Conservation (phyloP, 306 rosid species). For the Prunus kanzakura region DNA sequence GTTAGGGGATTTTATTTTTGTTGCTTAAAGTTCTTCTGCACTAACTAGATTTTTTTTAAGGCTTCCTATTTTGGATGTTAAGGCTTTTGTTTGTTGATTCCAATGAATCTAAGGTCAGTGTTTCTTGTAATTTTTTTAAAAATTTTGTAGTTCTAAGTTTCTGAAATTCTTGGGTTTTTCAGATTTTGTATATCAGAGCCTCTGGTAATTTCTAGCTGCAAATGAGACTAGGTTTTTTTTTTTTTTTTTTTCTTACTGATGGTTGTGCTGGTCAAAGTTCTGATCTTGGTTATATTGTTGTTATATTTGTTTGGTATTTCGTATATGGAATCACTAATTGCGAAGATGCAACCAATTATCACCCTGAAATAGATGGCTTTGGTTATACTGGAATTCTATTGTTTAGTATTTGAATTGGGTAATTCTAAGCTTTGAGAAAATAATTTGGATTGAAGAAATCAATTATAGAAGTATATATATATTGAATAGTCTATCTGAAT, state of each 20-base stretch:
- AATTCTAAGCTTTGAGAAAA: neutral
- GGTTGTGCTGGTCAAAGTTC: neutral
- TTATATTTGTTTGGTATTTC: neutral
- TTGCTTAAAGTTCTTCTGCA: neutral
- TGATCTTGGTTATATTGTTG: neutral
- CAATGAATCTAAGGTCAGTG: neutral
- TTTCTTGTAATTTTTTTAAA: neutral
- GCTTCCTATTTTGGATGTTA: neutral
- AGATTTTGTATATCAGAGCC: neutral
- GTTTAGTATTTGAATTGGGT: neutral
- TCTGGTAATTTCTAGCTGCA: neutral
- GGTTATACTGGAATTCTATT: neutral
- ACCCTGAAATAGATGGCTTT: constrained; percentile 1
- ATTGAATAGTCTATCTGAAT: neutral
- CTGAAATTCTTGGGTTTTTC: neutral
- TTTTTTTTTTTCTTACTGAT: neutral
- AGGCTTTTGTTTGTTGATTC: neutral
- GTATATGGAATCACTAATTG: neutral
- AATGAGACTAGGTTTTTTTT: neutral
- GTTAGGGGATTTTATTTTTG: neutral
- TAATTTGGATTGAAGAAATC: neutral
- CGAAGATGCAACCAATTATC: neutral
- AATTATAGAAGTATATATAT: neutral
- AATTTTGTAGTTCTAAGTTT: neutral
- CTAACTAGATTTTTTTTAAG: neutral